Evolutionary conservation across 345 rosid genomes (phyloP).

Genomic region (Salix dunnii): DNA sequence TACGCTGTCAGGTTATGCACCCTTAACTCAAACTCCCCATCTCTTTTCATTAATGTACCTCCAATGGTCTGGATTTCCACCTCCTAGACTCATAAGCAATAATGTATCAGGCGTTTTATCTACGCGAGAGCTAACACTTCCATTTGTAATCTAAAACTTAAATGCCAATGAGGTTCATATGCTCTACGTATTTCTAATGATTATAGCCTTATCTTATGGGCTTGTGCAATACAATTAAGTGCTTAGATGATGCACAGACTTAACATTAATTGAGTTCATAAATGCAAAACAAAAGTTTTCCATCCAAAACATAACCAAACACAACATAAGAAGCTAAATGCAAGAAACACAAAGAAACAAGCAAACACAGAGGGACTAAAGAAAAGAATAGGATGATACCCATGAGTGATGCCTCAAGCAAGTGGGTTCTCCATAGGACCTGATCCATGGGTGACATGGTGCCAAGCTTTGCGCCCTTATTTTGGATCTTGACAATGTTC

Average conservation of each 20-base stretch:
- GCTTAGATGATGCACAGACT: neutral
- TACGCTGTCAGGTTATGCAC: neutral
- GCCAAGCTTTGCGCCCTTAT: constrained; percentile 93
- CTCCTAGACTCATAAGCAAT: neutral
- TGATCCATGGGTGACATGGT: constrained; percentile 99
- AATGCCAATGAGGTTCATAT: neutral
- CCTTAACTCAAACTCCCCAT: neutral
- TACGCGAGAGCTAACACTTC: neutral
- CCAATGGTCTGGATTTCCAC: neutral
- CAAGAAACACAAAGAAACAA: neutral
- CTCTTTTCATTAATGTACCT: neutral
- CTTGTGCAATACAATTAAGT: neutral
- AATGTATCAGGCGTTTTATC: neutral
- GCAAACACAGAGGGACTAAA: neutral
- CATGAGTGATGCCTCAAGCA: constrained; percentile 95
- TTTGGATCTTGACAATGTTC: constrained; percentile 94
- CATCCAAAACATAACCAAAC: too few relatives aligned
- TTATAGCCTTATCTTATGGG: neutral
- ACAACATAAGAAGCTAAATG: neutral
- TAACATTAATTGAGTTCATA: neutral
- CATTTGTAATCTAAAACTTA: neutral
- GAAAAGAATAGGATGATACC: constrained; percentile 39
- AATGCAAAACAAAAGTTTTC: neutral
- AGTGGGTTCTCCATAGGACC: constrained; percentile 95
- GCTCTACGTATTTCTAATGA: neutral